A percentile compares a stretch with the other conserved stretches of the same genome.
These are phyloP conservation scores for Microdochium bolleyi DNA, from an alignment of 2,329 filamentous ascomycete species.

Conservation along the genomic window DNA sequence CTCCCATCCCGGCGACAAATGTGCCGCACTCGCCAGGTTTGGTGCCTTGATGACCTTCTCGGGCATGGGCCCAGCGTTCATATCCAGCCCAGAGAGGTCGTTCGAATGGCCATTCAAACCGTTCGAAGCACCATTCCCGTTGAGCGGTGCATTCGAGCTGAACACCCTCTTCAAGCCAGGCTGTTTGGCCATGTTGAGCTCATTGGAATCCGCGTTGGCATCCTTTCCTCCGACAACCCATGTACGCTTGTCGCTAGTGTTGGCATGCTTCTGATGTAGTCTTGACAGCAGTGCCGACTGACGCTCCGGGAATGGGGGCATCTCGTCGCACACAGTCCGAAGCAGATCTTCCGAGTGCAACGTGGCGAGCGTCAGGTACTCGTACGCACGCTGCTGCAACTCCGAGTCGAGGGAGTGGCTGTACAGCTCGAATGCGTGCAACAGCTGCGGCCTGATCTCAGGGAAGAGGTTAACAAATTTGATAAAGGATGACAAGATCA, in stretches of 20 bases:
- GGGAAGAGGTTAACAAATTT: constrained; percentile 98
- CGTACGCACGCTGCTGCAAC: constrained; percentile 90
- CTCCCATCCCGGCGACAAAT: constrained; percentile 93
- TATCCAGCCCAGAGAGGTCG: constrained; percentile 77
- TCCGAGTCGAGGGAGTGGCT: constrained; percentile 93
- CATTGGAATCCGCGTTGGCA: constrained; percentile 73
- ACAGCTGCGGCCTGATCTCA: constrained; percentile 91
- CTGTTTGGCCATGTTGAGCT: constrained; percentile 73
- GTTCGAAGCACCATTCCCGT: constrained; percentile 38
- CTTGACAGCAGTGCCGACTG: constrained; percentile 86
- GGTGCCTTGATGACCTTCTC: constrained; percentile 56
- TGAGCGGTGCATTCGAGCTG: constrained; percentile 47
- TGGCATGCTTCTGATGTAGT: constrained; percentile 88
- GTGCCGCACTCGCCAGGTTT: constrained; percentile 85
- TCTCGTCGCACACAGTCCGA: constrained; percentile 92
- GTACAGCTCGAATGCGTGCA: constrained; percentile 85
- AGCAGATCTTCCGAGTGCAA: constrained; percentile 85
- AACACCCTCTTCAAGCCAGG: constrained; percentile 82
- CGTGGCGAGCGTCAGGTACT: constrained; percentile 81
- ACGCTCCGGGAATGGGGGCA: constrained; percentile 95
- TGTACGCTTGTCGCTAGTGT: constrained; percentile 88
- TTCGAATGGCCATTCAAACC: constrained; percentile 43
- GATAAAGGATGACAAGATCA: constrained; percentile 91
- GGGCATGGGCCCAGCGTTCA: constrained; percentile 53
- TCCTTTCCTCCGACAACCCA: constrained; percentile 98